phyloP scores from a whole-genome alignment of 208 protist genomes.

The Acanthamoeba healyi region DNA sequence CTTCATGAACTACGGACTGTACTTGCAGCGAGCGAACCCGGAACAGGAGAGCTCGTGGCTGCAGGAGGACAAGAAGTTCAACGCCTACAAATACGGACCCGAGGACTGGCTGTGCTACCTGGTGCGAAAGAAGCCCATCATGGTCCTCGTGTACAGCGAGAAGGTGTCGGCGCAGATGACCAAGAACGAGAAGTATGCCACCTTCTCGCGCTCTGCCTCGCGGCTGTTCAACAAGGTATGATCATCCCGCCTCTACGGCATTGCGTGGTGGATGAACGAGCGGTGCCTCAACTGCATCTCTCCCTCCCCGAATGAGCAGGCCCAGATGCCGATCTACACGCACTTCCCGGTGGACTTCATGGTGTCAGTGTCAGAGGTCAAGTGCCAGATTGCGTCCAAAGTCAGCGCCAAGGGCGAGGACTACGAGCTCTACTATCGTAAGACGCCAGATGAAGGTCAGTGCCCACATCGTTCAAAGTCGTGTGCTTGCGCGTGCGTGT shows the following conservation, averaged over 20 bases:
- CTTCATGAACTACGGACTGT: constrained; percentile 69
- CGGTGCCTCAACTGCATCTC: background rate
- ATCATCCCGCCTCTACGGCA: background rate
- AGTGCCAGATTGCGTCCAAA: constrained; percentile 9
- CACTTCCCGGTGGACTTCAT: constrained; percentile 76
- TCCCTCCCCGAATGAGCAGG: background rate
- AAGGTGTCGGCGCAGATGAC: constrained; percentile 24
- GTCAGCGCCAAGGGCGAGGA: constrained; percentile 47
- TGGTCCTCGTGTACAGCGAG: constrained; percentile 67
- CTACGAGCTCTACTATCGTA: constrained; percentile 66
- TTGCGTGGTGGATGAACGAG: too few species aligned
- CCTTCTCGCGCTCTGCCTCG: constrained; percentile 55
- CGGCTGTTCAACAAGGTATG: constrained; percentile 63
- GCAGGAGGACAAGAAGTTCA: constrained; percentile 72
- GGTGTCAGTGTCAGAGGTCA: constrained; percentile 16
- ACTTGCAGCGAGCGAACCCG: constrained; percentile 48
- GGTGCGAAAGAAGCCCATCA: constrained; percentile 65
- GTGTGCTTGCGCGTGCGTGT: background rate
- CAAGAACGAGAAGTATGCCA: constrained; percentile 73
- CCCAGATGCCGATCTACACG: constrained; percentile 74
- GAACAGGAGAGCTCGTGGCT: constrained; percentile 67
- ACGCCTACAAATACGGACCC: constrained; percentile 65
- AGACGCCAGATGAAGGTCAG: constrained; percentile 6
- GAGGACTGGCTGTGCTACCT: constrained; percentile 71
- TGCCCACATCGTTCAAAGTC: background rate